phyloP scores from a whole-genome alignment of 805 yeast genomes.

The Yarrowia keelungensis region DNA sequence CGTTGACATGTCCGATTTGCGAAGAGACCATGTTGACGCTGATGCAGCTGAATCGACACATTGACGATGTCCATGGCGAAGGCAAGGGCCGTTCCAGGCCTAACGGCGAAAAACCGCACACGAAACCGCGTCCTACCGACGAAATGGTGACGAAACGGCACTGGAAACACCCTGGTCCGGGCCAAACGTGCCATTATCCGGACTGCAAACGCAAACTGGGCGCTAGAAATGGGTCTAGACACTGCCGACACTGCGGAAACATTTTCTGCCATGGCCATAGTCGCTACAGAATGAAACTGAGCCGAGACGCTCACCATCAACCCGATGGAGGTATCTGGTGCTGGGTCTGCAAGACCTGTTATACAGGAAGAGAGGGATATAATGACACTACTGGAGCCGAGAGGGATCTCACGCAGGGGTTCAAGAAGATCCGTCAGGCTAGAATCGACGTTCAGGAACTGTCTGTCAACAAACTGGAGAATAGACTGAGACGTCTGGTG shows the following conservation, averaged over 20 bases:
- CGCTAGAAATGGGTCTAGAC: constrained; percentile 63
- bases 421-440: constrained; percentile 53
- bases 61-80: constrained; percentile 69
- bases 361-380: constrained; percentile 60
- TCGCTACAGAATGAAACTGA: constrained; percentile 59
- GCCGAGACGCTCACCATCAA: constrained; percentile 57
- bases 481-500: constrained; percentile 55
- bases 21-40: constrained; percentile 60
- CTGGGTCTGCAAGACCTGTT: constrained; percentile 73
- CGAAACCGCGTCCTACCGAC: constrained; percentile 42
- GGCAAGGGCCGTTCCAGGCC: constrained; percentile 48
- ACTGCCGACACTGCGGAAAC: constrained; percentile 80
- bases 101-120: constrained; percentile 52
- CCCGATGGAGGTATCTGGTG: constrained; percentile 67
- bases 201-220: constrained; percentile 56
- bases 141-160: constrained; percentile 57
- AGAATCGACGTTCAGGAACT: constrained; percentile 60
- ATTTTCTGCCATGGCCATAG: constrained; percentile 74
- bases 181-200: constrained; percentile 54
- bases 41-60: constrained; percentile 66
- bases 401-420: constrained; percentile 57
- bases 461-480: constrained; percentile 64
- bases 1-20: constrained; percentile 71
- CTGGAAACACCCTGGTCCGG: constrained; percentile 62
- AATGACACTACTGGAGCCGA: constrained; percentile 53